Conservation (phyloP, 1,284 basidiomycete species). For the Earliella scabrosa region DNA sequence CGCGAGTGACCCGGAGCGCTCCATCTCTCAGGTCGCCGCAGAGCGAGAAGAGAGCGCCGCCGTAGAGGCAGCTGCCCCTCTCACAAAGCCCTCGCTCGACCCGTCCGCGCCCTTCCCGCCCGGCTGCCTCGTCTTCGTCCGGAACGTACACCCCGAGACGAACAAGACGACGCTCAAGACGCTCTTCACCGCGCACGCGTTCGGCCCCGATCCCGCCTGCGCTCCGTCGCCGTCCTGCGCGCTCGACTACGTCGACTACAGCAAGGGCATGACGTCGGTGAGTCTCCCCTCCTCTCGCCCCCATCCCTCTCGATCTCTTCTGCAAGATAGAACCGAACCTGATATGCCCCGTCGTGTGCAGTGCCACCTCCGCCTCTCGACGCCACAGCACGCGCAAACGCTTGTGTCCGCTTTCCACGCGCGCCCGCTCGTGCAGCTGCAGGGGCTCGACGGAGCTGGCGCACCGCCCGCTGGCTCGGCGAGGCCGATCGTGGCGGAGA, state of each 20-base stretch:
- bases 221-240: not conserved
- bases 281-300: slow-evolving; percentile 27
- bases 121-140: slow-evolving; percentile 69
- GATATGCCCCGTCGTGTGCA: too few relatives aligned
- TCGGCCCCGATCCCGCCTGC: slow-evolving; percentile 26
- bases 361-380: slow-evolving; percentile 75
- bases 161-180: slow-evolving; percentile 78
- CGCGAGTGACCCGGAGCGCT: not conserved
- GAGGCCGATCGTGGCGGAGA: slow-evolving; percentile 50
- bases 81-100: slow-evolving; percentile 13
- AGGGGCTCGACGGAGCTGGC: slow-evolving; percentile 43
- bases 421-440: slow-evolving; percentile 43
- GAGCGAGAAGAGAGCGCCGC: too few relatives aligned
- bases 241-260: slow-evolving; percentile 79
- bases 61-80: not conserved
- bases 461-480: not conserved
- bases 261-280: slow-evolving; percentile 76
- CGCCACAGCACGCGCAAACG: slow-evolving; percentile 47
- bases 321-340: too few relatives aligned
- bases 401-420: slow-evolving; percentile 51
- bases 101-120: slow-evolving; percentile 54
- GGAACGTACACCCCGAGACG: slow-evolving; percentile 69
- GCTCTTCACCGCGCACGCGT: slow-evolving; percentile 51
- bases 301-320: not conserved
- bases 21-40: too few relatives aligned